phyloP scores from a whole-genome alignment of 768 basidiomycete genomes.

The Auricularia sp. region DNA sequence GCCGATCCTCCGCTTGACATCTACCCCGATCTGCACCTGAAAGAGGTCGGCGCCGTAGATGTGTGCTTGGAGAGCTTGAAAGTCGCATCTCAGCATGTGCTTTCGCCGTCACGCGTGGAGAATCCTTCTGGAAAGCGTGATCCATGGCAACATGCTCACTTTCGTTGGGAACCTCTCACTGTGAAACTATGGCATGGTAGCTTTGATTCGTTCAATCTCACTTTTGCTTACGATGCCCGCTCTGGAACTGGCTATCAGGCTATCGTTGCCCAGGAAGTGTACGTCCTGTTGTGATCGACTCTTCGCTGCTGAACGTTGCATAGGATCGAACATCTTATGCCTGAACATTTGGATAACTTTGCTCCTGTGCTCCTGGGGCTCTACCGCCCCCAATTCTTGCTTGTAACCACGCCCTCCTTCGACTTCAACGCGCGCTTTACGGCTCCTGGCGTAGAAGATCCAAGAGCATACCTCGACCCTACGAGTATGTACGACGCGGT shows the following conservation, averaged over 20 bases:
- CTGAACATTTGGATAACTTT: slow-evolving; percentile 48
- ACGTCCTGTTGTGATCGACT: slow-evolving; percentile 18
- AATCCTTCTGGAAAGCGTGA: slow-evolving; percentile 12
- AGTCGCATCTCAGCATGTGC: slow-evolving; percentile 34
- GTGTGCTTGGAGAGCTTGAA: slow-evolving; percentile 43
- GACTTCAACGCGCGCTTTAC: slow-evolving; percentile 73
- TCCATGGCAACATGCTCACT: slow-evolving; percentile 6
- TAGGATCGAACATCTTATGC: slow-evolving; percentile 74
- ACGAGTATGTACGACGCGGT: slow-evolving; percentile 29
- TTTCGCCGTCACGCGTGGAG: slow-evolving; percentile 1
- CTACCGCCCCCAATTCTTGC: slow-evolving; percentile 63
- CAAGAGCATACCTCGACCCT: slow-evolving; percentile 58
- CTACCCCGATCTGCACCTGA: slow-evolving; percentile 48
- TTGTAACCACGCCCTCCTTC: slow-evolving; percentile 81
- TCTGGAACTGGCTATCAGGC: slow-evolving; percentile 35
- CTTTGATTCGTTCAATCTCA: slow-evolving; percentile 54
- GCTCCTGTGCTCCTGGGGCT: slow-evolving; percentile 64
- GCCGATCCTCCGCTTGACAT: slow-evolving; percentile 25
- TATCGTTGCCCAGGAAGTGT: slow-evolving; percentile 79
- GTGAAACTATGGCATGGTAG: slow-evolving; percentile 69
- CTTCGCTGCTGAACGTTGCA: not conserved
- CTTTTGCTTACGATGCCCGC: slow-evolving; percentile 36
- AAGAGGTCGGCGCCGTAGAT: slow-evolving; percentile 60
- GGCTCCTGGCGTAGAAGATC: slow-evolving; percentile 35
- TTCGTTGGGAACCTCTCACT: slow-evolving; percentile 60